Evolutionary conservation across 148 eudicot genomes (phyloP).

Genomic region (Talinum fruticosum): DNA sequence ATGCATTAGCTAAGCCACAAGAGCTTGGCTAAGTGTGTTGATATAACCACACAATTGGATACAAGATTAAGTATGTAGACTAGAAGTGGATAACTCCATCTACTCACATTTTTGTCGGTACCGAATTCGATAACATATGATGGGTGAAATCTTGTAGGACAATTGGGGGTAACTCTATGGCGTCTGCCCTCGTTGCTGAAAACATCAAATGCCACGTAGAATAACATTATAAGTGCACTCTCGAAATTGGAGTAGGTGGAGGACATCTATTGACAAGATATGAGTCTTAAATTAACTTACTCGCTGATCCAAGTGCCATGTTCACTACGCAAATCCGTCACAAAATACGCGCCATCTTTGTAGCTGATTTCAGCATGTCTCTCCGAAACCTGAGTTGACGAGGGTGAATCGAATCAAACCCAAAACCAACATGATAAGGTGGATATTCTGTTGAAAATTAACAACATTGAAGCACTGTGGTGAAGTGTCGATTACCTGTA

Average conservation of each 20-base stretch:
- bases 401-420: background rate
- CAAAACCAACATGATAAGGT: background rate
- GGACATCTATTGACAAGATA: background rate
- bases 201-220: slow-evolving; percentile 9
- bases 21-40: background rate
- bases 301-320: slow-evolving; percentile 80
- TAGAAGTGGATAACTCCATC: background rate
- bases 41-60: background rate
- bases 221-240: background rate
- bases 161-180: slow-evolving; percentile 65
- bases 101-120: slow-evolving; percentile 55
- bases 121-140: slow-evolving; percentile 77
- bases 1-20: background rate
- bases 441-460: background rate
- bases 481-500: slow-evolving; percentile 46
- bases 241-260: background rate
- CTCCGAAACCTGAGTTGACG: slow-evolving; percentile 54
- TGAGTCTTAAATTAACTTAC: slow-evolving; percentile 41
- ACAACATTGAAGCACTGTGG: background rate
- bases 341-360: slow-evolving; percentile 60
- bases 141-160: slow-evolving; percentile 72
- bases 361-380: slow-evolving; percentile 67
- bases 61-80: background rate
- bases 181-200: slow-evolving; percentile 77
- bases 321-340: slow-evolving; percentile 78